Conservation (phyloP, 768 basidiomycete genomes). For the Mycena latifolia region DNA sequence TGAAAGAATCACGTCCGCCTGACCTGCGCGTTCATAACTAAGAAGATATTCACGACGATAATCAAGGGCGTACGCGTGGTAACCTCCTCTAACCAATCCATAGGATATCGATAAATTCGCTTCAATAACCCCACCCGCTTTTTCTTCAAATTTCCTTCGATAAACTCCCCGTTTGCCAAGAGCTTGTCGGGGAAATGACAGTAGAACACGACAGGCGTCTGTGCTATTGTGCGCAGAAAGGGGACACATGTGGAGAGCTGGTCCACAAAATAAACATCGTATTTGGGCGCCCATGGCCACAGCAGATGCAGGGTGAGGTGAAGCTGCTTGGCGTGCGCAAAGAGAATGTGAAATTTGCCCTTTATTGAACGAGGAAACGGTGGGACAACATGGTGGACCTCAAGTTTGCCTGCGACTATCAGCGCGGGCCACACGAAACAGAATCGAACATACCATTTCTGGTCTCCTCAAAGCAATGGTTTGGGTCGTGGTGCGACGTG, state of each 20-base stretch:
- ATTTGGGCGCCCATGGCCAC: conserved; percentile 55
- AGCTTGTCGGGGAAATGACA: conserved; percentile 99
- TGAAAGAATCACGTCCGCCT: conserved; percentile 91
- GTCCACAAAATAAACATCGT: conserved; percentile 95
- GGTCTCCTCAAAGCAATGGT: conserved; percentile 95
- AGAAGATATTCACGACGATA: not conserved
- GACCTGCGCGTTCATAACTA: conserved; percentile 59
- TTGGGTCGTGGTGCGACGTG: conserved; percentile 91
- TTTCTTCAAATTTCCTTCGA: conserved; percentile 63
- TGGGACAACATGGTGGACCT: conserved; percentile 76
- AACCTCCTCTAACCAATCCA: conserved; percentile 91
- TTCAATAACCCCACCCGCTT: conserved; percentile 68
- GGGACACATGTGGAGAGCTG: conserved; percentile 95
- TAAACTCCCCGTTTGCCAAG: conserved; percentile 77
- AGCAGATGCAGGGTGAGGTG: conserved; percentile 83
- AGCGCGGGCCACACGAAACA: not conserved
- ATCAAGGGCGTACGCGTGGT: conserved; percentile 78
- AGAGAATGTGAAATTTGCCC: conserved; percentile 90
- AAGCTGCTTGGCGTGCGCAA: conserved; percentile 90
- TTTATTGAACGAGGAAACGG: conserved; percentile 84
- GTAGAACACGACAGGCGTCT: conserved; percentile 94
- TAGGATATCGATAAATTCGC: conserved; percentile 84
- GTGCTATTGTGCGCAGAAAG: conserved; percentile 73
- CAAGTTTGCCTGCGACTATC: conserved; percentile 75
- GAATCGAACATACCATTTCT: conserved; percentile 76